These are phyloP conservation scores for Coleophoma eucalyptorum DNA, from an alignment of 2,329 filamentous ascomycete genomes.

Conservation along the genomic window DNA sequence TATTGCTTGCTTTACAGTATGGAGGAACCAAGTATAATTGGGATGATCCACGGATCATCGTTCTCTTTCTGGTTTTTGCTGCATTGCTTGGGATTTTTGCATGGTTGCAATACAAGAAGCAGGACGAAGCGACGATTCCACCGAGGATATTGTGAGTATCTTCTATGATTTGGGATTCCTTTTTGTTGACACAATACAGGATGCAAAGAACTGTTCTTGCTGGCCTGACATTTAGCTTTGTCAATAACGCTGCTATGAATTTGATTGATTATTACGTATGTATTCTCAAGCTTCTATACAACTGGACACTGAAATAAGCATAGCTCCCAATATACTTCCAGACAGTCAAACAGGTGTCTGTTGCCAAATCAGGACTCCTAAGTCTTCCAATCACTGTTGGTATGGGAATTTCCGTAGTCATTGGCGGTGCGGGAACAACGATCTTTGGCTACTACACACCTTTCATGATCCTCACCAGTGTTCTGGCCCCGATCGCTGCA, in stretches of 20 bases:
- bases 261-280: constrained; percentile 32
- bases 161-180: background rate
- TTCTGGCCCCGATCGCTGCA: background rate
- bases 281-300: background rate
- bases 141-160: constrained; percentile 24
- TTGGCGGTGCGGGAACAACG: background rate
- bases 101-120: constrained; percentile 27
- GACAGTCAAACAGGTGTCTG: background rate
- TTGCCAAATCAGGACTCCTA: background rate
- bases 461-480: constrained; percentile 10
- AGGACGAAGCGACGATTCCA: constrained; percentile 30
- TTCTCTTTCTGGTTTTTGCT: constrained; percentile 17
- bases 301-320: background rate
- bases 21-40: constrained; percentile 15
- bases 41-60: constrained; percentile 25
- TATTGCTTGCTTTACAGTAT: constrained; percentile 19
- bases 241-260: background rate
- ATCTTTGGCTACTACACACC: constrained; percentile 4
- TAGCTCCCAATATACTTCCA: constrained; percentile 20
- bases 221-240: background rate
- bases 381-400: background rate
- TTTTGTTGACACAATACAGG: background rate
- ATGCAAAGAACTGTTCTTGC: constrained; percentile 22
- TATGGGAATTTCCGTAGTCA: constrained; percentile 13
- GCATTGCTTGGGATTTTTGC: constrained; percentile 18